Percentiles rank a stretch among this genome's conserved stretches.
Evolutionary conservation across 2,329 filamentous ascomycete species (phyloP).

Genomic region (Didymella pomorum): DNA sequence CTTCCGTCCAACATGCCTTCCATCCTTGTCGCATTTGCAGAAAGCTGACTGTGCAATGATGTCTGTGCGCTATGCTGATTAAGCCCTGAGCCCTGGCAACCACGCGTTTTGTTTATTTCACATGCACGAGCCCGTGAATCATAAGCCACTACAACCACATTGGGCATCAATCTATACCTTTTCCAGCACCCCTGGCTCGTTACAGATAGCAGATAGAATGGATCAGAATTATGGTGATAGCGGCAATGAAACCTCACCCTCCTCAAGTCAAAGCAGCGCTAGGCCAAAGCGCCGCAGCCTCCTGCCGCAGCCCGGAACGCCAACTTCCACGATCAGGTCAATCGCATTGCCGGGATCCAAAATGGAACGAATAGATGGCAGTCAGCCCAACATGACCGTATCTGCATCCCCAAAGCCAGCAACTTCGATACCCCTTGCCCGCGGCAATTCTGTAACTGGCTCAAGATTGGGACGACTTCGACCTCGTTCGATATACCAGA

Average conservation of each 20-base stretch:
- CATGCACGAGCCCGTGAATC: constrained; percentile 5
- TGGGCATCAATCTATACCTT: constrained; percentile 3
- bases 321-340: constrained; percentile 24
- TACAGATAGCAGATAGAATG: constrained; percentile 4
- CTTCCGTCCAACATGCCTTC: background rate
- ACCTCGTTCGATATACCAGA: constrained; percentile 45
- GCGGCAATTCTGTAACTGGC: constrained; percentile 11
- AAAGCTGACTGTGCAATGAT: background rate
- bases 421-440: constrained; percentile 13
- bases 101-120: constrained; percentile 9
- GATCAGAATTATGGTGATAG: constrained; percentile 1
- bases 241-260: background rate
- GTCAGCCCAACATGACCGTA: background rate
- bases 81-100: constrained; percentile 10
- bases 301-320: constrained; percentile 45
- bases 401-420: constrained; percentile 3
- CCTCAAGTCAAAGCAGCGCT: background rate
- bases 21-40: background rate
- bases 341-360: background rate
- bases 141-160: constrained; percentile 7
- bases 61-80: constrained; percentile 11
- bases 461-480: constrained; percentile 33
- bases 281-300: constrained; percentile 36
- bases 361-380: background rate
- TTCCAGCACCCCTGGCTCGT: background rate